phyloP scores from a whole-genome alignment of 169 alveolate genomes.

The Cryptosporidium parvum region DNA sequence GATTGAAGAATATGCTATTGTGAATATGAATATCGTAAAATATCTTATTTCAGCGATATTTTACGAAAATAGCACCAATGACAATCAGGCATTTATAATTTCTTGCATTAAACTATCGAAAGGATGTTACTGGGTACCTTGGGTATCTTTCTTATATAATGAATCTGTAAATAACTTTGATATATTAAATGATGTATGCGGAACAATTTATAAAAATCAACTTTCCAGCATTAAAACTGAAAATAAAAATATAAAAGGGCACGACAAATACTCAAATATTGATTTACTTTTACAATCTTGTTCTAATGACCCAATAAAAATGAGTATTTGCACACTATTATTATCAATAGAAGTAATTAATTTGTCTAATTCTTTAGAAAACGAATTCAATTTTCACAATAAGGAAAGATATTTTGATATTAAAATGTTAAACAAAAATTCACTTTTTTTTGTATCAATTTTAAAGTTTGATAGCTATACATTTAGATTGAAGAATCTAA shows the following conservation, averaged over 20 bases:
- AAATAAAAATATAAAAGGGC: background rate
- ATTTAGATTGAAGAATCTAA: background rate
- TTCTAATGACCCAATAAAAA: conserved; percentile 51
- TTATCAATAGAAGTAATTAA: conserved; percentile 21
- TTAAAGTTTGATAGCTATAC: conserved; percentile 15
- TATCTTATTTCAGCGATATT: conserved; percentile 21
- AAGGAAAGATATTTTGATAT: conserved; percentile 53
- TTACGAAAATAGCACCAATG: conserved; percentile 35
- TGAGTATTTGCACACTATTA: conserved; percentile 23
- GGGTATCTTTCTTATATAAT: conserved; percentile 33
- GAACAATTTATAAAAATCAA: conserved; percentile 33
- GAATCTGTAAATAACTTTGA: conserved; percentile 1
- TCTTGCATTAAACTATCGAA: conserved; percentile 9
- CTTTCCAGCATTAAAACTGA: conserved; percentile 19
- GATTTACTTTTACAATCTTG: conserved; percentile 24
- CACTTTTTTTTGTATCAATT: conserved; percentile 29
- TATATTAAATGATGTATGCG: conserved; percentile 49
- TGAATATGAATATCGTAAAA: conserved; percentile 40
- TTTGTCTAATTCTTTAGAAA: conserved; percentile 36
- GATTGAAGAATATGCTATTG: conserved; percentile 25
- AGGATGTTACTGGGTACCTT: conserved; percentile 67
- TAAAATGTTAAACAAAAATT: conserved; percentile 28
- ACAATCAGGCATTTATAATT: conserved; percentile 35
- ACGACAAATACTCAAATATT: conserved; percentile 33
- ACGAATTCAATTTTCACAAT: conserved; percentile 14